Conservation (phyloP, 2,329 filamentous ascomycete species). For the Cordyceps sp. region DNA sequence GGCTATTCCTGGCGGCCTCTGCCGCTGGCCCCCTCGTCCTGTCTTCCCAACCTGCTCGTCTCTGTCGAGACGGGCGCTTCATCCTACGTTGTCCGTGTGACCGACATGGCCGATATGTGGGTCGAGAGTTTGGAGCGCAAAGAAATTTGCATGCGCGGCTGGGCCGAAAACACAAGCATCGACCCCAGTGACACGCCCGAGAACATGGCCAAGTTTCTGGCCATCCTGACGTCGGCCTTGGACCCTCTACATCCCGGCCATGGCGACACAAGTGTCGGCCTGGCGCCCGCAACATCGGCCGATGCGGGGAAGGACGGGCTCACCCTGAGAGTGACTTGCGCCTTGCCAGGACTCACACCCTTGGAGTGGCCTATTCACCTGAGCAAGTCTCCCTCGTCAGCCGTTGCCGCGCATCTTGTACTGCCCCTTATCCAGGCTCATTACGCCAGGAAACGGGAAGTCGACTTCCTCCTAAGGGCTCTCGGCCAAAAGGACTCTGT, state of each 20-base stretch:
- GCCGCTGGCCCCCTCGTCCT: constrained; percentile 20
- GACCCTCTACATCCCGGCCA: constrained; percentile 27
- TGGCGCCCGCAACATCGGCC: constrained; percentile 17
- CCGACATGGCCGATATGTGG: constrained; percentile 63
- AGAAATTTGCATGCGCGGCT: constrained; percentile 46
- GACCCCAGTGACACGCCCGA: constrained; percentile 53
- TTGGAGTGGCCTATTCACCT: constrained; percentile 51
- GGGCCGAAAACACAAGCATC: constrained; percentile 49
- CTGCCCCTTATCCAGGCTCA: constrained; percentile 33
- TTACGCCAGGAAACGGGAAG: constrained; percentile 19
- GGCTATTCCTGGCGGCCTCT: constrained; percentile 28
- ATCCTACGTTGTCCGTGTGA: constrained; percentile 49
- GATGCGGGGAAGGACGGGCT: constrained; percentile 24
- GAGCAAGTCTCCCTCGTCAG: constrained; percentile 22
- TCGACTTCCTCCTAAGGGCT: constrained; percentile 23
- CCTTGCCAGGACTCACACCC: constrained; percentile 46
- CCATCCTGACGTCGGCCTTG: constrained; percentile 39
- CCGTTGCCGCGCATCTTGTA: constrained; percentile 30
- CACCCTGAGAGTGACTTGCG: constrained; percentile 36
- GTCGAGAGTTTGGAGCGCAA: constrained; percentile 43
- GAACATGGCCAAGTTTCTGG: constrained; percentile 51
- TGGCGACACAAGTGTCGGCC: constrained; percentile 24
- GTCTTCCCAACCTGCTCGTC: constrained; percentile 44
- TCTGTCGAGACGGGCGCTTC: constrained; percentile 36
- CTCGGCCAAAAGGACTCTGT: constrained; percentile 34